Evolutionary conservation across 2,329 filamentous ascomycete species (phyloP), one percentile per base, ranked within the genome.

Genomic region (Colletotrichum tropicicola): DNA sequence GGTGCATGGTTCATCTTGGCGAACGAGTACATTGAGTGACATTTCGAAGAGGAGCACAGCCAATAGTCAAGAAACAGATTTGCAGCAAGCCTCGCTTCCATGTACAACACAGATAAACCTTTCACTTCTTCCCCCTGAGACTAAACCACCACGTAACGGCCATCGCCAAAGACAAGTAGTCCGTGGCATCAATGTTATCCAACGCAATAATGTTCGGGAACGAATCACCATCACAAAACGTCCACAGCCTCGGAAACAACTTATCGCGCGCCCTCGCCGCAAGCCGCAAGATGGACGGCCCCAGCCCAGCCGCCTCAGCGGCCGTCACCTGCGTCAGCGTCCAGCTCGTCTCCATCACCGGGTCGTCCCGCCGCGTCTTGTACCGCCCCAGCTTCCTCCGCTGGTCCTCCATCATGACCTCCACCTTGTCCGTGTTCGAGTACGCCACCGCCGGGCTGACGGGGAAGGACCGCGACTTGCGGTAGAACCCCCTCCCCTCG

Each of bases 311-410:
- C 9, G 49, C 49, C 15, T 53, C 49, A 9, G 49, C 32, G 5
- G 30, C 32, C 15, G 49, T 53, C 19, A 53, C 49, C 49, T 53
- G 49, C 49, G 49, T 53, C 35, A 53, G 35, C 10, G 49, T 53
- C 49, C 49, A 53, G 49, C 49, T 53, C 35, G 49, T 53, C 49
- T 53, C 49, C 49, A 53, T 21, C n/a, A 53, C n/a, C 4, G 49
- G 49, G 0, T 35, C 49, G 7, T 53, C 32, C 49, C 49, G 23
- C n/a, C 32, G 13, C 49, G n/a, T 41, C 32, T 53, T 53, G 49
- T 39, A 53, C 19, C 15, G 8, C 32, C 15, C 23, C 49, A 53
- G 32, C 49, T 53, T 53, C 21, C 21, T 8, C 49, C 19, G 49
- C 49, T 53, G 49, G 21, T 53, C 49, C 19, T 37, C 35, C 32